These are phyloP conservation scores for Arthrobotrys sphaeroides DNA, from an alignment of 2,329 filamentous ascomycete genomes.

Conservation along the genomic window DNA sequence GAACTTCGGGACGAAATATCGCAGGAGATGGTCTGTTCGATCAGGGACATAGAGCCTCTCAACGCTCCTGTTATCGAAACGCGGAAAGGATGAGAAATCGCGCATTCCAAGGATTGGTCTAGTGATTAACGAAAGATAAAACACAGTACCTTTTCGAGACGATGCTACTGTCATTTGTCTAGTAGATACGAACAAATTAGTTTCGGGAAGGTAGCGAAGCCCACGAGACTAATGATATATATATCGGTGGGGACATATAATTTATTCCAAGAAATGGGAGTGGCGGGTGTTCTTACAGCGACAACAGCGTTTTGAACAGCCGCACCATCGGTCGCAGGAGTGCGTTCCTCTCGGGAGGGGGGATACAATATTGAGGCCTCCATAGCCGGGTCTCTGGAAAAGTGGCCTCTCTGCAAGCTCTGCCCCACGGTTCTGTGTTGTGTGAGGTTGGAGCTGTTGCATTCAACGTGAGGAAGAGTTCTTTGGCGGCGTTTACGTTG, in stretches of 20 bases:
- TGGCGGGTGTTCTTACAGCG: slow-evolving; percentile 33
- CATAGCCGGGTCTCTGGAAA: neutral
- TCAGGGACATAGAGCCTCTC: slow-evolving; percentile 80
- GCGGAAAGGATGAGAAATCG: neutral
- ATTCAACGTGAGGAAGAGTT: neutral
- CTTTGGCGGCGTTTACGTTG: neutral
- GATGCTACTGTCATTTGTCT: slow-evolving; percentile 92
- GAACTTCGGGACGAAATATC: slow-evolving; percentile 85
- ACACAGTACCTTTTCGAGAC: slow-evolving; percentile 75
- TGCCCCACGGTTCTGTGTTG: neutral
- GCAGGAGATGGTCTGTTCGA: slow-evolving; percentile 80
- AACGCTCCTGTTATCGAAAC: slow-evolving; percentile 69
- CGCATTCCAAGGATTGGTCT: neutral
- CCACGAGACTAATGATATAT: too few relatives aligned
- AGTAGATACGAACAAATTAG: neutral
- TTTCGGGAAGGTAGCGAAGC: too few relatives aligned
- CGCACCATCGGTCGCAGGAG: neutral
- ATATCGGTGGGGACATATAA: neutral
- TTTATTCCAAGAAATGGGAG: neutral
- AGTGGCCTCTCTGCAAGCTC: too few relatives aligned
- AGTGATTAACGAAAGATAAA: neutral
- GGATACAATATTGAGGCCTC: neutral
- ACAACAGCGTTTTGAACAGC: slow-evolving; percentile 21
- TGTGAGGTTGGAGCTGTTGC: slow-evolving; percentile 4
- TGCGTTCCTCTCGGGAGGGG: neutral